Evolutionary conservation across 2,329 filamentous ascomycete species (phyloP), one percentile per base, ranked within the genome.

Genomic region (Dothidotthia symphoricarpi): DNA sequence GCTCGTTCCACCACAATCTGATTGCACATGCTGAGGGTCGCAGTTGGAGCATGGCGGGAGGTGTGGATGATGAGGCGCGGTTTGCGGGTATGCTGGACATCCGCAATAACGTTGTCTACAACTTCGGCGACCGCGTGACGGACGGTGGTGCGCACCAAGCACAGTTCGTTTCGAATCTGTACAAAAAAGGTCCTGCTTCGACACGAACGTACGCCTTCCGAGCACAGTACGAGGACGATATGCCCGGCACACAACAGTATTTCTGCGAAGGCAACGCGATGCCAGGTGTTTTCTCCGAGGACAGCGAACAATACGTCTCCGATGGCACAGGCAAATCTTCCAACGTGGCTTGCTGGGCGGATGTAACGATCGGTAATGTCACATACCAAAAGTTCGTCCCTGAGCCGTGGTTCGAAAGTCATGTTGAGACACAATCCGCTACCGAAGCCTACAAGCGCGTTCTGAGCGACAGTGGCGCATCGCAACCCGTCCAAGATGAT

Each of bases 1-100:
- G 61, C 6, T 64, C 59, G 0, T 64, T 66, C 31, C 63, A 67
- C 16, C 62, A 66, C 34, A 67, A 67, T 33, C 48, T 67, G 9
- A 54, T 62, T 61, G n/a, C 58, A 61, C 16, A 81, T 64, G 4
- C 69, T 67, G 34, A 66, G 61, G 16, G 59, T 15, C 57, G 67
- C 31, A 50, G 66, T 45, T 59, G 69, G 69, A 51, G 64, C 39
- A 57, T 68, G 58, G 57, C 58, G 39, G 46, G 67, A 27, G 45
- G 70, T 22, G 24, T 60, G 31, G 41, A 63, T 36, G 34, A 57
- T 39, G 48, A 63, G 55, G 39, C 61, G 10, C 44, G 39, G 12
- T 66, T 67, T 29, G 54, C 56, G 8, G 63, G 63, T 1, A 47
- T 50, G 13, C 45, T 67, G 1, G 64, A 66, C 29, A 59, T 66